Conservation (phyloP, 2,329 filamentous ascomycete genomes). For the Blumeria hordei region DNA sequence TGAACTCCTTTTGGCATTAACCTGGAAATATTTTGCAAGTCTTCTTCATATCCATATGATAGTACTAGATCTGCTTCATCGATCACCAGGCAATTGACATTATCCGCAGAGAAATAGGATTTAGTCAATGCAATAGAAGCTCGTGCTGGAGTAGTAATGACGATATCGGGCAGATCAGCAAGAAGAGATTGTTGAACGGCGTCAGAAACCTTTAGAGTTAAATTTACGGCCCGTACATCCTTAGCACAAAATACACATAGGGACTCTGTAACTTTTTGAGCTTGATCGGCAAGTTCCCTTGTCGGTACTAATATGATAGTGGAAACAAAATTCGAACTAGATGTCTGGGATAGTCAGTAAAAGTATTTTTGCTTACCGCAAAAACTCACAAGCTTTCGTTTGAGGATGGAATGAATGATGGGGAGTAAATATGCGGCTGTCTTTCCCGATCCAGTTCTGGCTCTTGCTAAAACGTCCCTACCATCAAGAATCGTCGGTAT, state of each 20-base stretch:
- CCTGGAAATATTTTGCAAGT: conserved; percentile 56
- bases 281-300: conserved; percentile 79
- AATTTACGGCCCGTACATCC: conserved; percentile 57
- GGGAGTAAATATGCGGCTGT: conserved; percentile 89
- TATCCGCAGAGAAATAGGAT: conserved; percentile 43
- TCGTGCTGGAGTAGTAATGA: conserved; percentile 75
- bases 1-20: conserved; percentile 67
- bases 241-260: conserved; percentile 69
- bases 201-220: conserved; percentile 76
- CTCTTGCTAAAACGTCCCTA: conserved; percentile 72
- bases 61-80: conserved; percentile 88
- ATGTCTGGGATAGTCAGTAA: conserved; percentile 18
- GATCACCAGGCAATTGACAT: conserved; percentile 52
- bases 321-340: conserved; percentile 31
- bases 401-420: conserved; percentile 62
- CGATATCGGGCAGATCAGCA: conserved; percentile 64
- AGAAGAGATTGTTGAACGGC: conserved; percentile 72
- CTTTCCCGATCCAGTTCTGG: conserved; percentile 90
- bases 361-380: not conserved
- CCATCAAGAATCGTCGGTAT: conserved; percentile 76
- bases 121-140: conserved; percentile 56
- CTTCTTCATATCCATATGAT: conserved; percentile 83
- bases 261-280: conserved; percentile 51
- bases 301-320: conserved; percentile 86
- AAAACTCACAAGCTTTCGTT: conserved; percentile 38